Base-by-base conservation (phyloP, 108 stramenopile genomes). In the Nannochloropsis oceanica region DNA sequence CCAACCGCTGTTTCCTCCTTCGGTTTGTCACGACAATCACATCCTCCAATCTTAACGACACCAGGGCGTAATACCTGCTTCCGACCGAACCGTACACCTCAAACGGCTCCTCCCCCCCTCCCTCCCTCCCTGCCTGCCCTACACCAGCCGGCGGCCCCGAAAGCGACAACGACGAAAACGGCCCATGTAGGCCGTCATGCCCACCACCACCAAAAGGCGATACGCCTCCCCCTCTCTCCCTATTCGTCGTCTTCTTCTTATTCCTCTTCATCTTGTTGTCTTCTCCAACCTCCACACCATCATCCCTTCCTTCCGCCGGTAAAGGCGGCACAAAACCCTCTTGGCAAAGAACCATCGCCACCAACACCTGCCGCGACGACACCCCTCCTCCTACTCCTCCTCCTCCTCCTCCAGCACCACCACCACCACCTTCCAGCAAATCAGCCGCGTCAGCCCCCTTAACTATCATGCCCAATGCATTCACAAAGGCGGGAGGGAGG, bases 251-350 rank as follows among this genome's bases (percentile, higher is more conserved):
- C n/a, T 18, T 9, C n/a, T n/a, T 73, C 59, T 73, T n/a, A 7
- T n/a, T n/a, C n/a, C 10, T 73, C 59, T 73, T 73, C 59, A 7
- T 73, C 59, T n/a, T 9, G 2, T 73, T 10, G 8, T n/a, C 59
- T 9, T 73, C n/a, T 10, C 10, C 18, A 13, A 13, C n/a, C 59
- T 10, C 59, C 18, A n/a, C 59, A 7, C 59, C 59, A 5, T 9
- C 84, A 8, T 84, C 44, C 43, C 73, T 27, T 50, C 26, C 50
- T 0, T 59, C 84, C 26, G 13, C 50, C 24, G 79, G 0, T n/a
- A 12, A n/a, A 11, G 84, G 87, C 42, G 25, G 44, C 24, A 88
- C 79, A 81, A 84, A 88, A 7, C 87, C 87, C 87, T 88, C 81
- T 27, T 43, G 87, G 34, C 87, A 88, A 27, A 88, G 83, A 13